Evolutionary conservation across 345 rosid genomes (phyloP).

Genomic region (Gossypium mustelinum): DNA sequence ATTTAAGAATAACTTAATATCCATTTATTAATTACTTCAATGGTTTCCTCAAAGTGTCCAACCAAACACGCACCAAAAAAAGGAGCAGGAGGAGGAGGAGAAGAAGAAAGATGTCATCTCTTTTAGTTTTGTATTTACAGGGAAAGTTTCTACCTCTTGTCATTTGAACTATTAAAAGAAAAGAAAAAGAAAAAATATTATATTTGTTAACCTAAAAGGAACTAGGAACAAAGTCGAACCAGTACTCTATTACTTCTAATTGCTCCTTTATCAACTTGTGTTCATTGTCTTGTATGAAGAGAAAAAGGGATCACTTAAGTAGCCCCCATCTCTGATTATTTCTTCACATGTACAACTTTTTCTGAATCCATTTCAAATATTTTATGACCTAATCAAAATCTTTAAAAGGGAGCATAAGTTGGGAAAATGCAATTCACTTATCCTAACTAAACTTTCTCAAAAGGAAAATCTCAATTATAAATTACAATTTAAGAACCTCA

Average conservation of each 20-base stretch:
- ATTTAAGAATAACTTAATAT: neutral
- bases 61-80: neutral
- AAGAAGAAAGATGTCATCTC: neutral
- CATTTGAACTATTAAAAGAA: neutral
- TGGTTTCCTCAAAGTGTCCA: neutral
- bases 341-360: neutral
- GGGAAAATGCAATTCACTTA: neutral
- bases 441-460: neutral
- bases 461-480: neutral
- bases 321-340: neutral
- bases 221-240: neutral
- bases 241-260: neutral
- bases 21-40: conserved; percentile 1
- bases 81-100: no score
- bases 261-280: neutral
- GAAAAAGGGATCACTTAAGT: neutral
- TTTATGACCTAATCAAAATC: neutral
- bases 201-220: neutral
- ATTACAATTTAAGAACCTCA: neutral
- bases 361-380: neutral
- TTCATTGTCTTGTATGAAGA: neutral
- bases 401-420: neutral
- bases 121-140: neutral
- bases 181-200: neutral
- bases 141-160: neutral